Percentiles rank a stretch among this genome's conserved stretches.
Evolutionary conservation across 1,139 yeast genomes (phyloP).

Genomic region (Yamadazyma diospyri): DNA sequence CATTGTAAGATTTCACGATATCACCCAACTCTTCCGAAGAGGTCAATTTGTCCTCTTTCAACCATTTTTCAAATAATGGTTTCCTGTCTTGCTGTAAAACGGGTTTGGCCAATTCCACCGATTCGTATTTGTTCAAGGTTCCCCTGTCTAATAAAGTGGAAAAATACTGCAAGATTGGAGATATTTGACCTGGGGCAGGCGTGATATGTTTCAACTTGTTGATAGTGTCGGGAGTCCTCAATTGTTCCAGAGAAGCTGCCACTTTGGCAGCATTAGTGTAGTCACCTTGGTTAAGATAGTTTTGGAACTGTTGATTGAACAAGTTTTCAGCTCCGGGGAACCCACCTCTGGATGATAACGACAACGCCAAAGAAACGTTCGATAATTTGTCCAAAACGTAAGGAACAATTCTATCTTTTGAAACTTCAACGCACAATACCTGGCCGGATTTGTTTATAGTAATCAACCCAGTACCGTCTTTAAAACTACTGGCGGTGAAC

Average conservation of each 20-base stretch:
- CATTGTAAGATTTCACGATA: conserved; percentile 79
- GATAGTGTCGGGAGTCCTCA: conserved; percentile 93
- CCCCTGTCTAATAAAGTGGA: conserved; percentile 92
- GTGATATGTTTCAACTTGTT: conserved; percentile 88
- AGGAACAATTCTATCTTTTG: conserved; percentile 82
- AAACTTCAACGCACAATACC: conserved; percentile 87
- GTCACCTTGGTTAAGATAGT: conserved; percentile 78
- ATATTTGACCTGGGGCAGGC: conserved; percentile 93
- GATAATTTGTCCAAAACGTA: conserved; percentile 84
- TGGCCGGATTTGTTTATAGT: conserved; percentile 96
- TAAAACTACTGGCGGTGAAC: conserved; percentile 81
- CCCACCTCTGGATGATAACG: conserved; percentile 92
- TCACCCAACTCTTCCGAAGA: conserved; percentile 97
- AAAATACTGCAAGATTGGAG: conserved; percentile 92
- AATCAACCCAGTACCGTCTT: conserved; percentile 76
- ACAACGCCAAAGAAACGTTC: conserved; percentile 81
- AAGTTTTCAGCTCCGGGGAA: conserved; percentile 95
- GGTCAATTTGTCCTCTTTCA: conserved; percentile 90
- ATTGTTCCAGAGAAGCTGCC: conserved; percentile 92
- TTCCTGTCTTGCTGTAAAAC: conserved; percentile 94
- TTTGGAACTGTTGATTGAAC: conserved; percentile 88
- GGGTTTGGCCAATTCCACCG: conserved; percentile 92
- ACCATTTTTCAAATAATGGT: conserved; percentile 93
- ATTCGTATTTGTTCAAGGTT: conserved; percentile 87
- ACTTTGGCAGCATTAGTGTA: conserved; percentile 92